Conservation (phyloP, 1,139 yeast genomes). For the Yamadazyma dushanensis region DNA sequence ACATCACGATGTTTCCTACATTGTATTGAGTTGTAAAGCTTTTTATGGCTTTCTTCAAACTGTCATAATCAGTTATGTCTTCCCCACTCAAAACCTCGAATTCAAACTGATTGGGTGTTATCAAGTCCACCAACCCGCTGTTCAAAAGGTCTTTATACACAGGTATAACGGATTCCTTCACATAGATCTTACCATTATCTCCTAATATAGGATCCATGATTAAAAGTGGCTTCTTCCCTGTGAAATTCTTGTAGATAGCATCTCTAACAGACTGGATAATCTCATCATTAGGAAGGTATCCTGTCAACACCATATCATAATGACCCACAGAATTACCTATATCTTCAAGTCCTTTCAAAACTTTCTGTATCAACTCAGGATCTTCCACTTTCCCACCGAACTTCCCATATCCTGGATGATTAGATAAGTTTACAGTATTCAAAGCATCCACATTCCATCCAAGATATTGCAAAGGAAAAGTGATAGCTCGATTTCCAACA, state of each 20-base stretch:
- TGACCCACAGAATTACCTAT: slow-evolving; percentile 13
- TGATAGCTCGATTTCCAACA: slow-evolving; percentile 44
- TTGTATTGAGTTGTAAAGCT: slow-evolving; percentile 49
- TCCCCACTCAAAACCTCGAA: slow-evolving; percentile 67
- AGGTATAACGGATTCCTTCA: slow-evolving; percentile 65
- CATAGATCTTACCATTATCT: slow-evolving; percentile 83
- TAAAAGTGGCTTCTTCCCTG: slow-evolving; percentile 38
- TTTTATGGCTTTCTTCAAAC: slow-evolving; percentile 48
- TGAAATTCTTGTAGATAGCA: slow-evolving; percentile 16
- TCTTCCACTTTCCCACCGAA: slow-evolving; percentile 27
- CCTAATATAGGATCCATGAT: slow-evolving; percentile 93
- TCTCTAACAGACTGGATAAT: slow-evolving; percentile 24
- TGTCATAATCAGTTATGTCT: slow-evolving; percentile 39
- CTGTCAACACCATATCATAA: slow-evolving; percentile 32
- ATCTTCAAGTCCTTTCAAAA: slow-evolving; percentile 35
- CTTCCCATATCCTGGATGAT: slow-evolving; percentile 49
- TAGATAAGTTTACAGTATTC: slow-evolving; percentile 43
- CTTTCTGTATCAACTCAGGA: slow-evolving; percentile 12
- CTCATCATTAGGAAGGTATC: slow-evolving; percentile 40
- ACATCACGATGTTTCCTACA: slow-evolving; percentile 65
- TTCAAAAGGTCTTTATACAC: slow-evolving; percentile 59
- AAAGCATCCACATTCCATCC: slow-evolving; percentile 48
- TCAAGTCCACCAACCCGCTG: slow-evolving; percentile 56
- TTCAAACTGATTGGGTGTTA: slow-evolving; percentile 93
- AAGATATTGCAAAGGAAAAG: slow-evolving; percentile 42